Base-by-base conservation (phyloP, 345 rosid genomes). In the Hirschfeldia incana region DNA sequence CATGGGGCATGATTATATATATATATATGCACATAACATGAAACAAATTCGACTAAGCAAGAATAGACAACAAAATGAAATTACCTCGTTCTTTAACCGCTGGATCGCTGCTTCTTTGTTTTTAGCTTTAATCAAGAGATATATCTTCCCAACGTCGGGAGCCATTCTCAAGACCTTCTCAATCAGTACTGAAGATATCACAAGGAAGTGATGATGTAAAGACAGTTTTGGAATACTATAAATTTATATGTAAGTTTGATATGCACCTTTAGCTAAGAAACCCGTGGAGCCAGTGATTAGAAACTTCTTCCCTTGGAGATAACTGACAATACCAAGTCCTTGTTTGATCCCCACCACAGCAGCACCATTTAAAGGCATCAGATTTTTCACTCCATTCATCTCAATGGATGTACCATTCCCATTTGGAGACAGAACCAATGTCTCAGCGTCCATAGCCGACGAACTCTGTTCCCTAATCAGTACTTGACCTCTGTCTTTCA, bases 201-300 rank as follows among this genome's bases (percentile, higher is more conserved):
- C 8, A 29, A 53, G 15, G 0, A 21, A 10, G 21, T 21, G 6
- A 30, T 34, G 3, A n/a, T 17, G 36, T 49, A 58, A 53, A 62
- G 0, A 73, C 33, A 2, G 4, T 73, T 59, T 0, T 5, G 2
- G 16, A 32, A 33, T 28, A 69, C 49, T 15, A 26, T 4, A 6
- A 65, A 70, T 8, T 57, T 1, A 6, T 30, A 64, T 63, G 58
- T 5, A 65, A 13, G 39, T 36, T 36, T 77, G 0, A 2, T 81
- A 37, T 29, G 8, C 76, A 92, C 98, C 93, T 88, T 92, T 94
- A 12, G 93, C 97, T 10, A 94, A 85, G 84, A 94, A 94, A n/a
- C 97, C 98, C 4, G 98, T 94, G 8, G 93, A 90, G 60, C 98
- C 98, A 64, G 97, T 92, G 65, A 94, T 84, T 69, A 94, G 85